These are phyloP conservation scores for Trametes sp. DNA, from an alignment of 1,284 basidiomycete genomes.

Conservation along the genomic window DNA sequence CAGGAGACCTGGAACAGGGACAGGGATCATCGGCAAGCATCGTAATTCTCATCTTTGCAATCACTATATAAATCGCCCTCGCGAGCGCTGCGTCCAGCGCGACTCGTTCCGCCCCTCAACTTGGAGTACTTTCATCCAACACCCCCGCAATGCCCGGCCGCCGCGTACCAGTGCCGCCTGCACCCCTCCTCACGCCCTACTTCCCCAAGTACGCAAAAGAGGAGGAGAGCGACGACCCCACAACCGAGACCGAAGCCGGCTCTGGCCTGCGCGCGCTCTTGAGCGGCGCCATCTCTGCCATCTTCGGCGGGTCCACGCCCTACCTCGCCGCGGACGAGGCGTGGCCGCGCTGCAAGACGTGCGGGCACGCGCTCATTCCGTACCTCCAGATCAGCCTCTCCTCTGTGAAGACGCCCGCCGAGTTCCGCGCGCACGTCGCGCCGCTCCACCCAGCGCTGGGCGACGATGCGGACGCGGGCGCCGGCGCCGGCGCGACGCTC, in stretches of 20 bases:
- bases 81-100: too few species aligned
- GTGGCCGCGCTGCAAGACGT: constrained; percentile 20
- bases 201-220: constrained; percentile 19
- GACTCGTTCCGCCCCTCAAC: too few species aligned
- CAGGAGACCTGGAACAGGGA: too few species aligned
- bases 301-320: constrained; percentile 21
- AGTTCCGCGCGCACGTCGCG: constrained; percentile 21
- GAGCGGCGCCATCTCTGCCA: constrained; percentile 14
- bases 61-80: too few species aligned
- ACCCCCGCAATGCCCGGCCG: too few species aligned
- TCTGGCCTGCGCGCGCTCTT: constrained; percentile 4
- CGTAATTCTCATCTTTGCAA: too few species aligned
- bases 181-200: constrained; percentile 17
- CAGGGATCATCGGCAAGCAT: too few species aligned
- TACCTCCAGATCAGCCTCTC: constrained; percentile 27
- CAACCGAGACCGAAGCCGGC: too few species aligned
- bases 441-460: too few species aligned
- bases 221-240: neutral
- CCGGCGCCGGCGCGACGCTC: constrained; percentile 10
- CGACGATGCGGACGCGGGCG: too few species aligned
- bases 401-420: constrained; percentile 16
- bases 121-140: too few species aligned
- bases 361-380: constrained; percentile 18
- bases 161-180: too few species aligned
- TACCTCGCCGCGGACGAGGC: constrained; percentile 11